phyloP scores from a whole-genome alignment of 225 moss, liverwort and hornwort genomes.

The Polytrichum formosum region DNA sequence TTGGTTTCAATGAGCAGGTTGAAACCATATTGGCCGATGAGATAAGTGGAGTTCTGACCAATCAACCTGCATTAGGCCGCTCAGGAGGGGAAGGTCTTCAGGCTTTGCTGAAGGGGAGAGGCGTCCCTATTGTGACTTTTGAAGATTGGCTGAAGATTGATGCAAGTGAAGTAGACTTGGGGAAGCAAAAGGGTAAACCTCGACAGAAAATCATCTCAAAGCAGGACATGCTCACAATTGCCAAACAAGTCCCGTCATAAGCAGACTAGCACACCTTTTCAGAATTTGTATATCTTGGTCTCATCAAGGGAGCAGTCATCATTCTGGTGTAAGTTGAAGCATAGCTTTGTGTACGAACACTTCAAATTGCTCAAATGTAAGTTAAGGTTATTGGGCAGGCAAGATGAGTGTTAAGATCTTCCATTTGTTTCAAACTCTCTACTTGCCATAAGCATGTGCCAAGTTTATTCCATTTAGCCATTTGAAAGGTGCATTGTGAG shows the following conservation, averaged over 20 bases:
- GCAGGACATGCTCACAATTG: conserved; percentile 69
- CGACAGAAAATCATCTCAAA: conserved; percentile 67
- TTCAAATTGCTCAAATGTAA: too few species aligned
- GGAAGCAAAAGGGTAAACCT: conserved; percentile 56
- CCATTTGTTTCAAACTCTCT: too few species aligned
- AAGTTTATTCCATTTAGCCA: too few species aligned
- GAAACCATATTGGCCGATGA: conserved; percentile 74
- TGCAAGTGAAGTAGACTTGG: conserved; percentile 51
- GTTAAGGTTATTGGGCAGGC: too few species aligned
- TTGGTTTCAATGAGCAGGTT: conserved; percentile 40
- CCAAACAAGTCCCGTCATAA: conserved; percentile 43
- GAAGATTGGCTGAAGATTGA: conserved; percentile 79
- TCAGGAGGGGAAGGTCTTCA: conserved; percentile 62
- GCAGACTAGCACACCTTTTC: not conserved
- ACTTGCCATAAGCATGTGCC: too few species aligned
- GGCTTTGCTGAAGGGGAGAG: conserved; percentile 48
- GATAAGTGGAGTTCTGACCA: conserved; percentile 36
- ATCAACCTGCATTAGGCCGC: conserved; percentile 26
- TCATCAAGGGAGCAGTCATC: too few species aligned
- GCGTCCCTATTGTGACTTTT: conserved; percentile 54
- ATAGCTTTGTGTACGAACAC: too few species aligned
- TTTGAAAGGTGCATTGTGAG: too few species aligned
- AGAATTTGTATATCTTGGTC: too few species aligned
- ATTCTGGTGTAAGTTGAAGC: too few species aligned
- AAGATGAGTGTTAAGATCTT: too few species aligned